Conservation (phyloP, 164 flowering plant genomes). For the Magnolia sinica region DNA sequence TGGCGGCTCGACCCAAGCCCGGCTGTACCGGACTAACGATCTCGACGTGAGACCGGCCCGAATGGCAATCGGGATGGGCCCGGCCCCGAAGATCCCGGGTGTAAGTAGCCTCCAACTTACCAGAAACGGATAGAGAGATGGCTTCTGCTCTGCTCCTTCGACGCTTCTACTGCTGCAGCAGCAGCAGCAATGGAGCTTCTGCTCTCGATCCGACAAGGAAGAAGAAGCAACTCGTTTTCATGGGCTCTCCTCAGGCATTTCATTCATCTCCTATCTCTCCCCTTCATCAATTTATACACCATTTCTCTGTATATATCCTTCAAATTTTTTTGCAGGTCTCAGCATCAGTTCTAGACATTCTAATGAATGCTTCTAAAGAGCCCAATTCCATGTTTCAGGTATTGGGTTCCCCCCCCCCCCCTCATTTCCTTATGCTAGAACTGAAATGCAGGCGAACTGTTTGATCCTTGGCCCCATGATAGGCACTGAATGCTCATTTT, state of each 20-base stretch:
- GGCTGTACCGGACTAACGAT: not conserved
- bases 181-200: constrained; percentile 30
- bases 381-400: constrained; percentile 84
- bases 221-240: constrained; percentile 70
- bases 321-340: constrained; percentile 49
- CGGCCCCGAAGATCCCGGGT: not conserved
- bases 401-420: constrained; percentile 1
- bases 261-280: constrained; percentile 7
- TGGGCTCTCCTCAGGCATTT: constrained; percentile 86
- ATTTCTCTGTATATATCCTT: not conserved
- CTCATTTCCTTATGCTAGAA: not conserved
- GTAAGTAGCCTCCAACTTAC: not conserved
- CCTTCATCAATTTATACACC: not conserved
- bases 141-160: constrained; percentile 47
- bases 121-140: constrained; percentile 14
- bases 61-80: not conserved
- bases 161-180: constrained; percentile 56
- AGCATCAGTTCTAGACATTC: constrained; percentile 68
- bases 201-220: constrained; percentile 30
- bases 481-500: not conserved
- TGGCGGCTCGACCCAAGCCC: too few relatives aligned
- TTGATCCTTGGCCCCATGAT: not conserved
- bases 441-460: not conserved
- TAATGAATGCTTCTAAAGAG: constrained; percentile 63
- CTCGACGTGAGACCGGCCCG: not conserved